A percentile compares a stretch with the other conserved stretches of the same genome.
Conservation (phyloP, 2,329 filamentous ascomycete genomes). For the Talaromyces marneffei region DNA sequence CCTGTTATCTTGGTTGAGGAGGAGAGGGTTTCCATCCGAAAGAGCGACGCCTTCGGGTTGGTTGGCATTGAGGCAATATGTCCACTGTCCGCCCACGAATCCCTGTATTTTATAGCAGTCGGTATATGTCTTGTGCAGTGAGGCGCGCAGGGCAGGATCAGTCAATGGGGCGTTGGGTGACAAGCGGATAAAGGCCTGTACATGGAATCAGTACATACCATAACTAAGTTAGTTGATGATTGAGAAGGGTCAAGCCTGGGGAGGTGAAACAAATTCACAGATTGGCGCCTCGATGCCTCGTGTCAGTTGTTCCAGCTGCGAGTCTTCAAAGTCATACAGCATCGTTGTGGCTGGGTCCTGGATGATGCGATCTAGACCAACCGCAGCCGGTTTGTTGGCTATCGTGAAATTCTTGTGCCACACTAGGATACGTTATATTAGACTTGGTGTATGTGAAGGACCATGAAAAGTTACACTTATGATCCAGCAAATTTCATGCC, state of each 20-base stretch:
- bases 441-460: background rate
- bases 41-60: background rate
- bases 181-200: background rate
- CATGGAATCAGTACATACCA: too few relatives aligned
- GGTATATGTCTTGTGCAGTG: slow-evolving; percentile 2
- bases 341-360: background rate
- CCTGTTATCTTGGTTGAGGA: background rate
- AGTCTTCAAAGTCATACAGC: slow-evolving; percentile 1
- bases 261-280: background rate
- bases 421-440: background rate
- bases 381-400: background rate
- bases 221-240: too few relatives aligned
- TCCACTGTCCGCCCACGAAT: slow-evolving; percentile 1
- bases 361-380: background rate
- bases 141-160: background rate
- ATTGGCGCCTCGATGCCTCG: background rate
- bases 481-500: background rate
- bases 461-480: background rate
- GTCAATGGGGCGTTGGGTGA: background rate
- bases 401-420: background rate
- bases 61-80: background rate
- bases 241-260: background rate
- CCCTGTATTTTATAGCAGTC: slow-evolving; percentile 4
- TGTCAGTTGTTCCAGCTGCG: background rate
- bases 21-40: background rate